These are phyloP conservation scores for Smittium mucronatum DNA, from an alignment of 371 early-diverging fungal species.

Conservation along the genomic window DNA sequence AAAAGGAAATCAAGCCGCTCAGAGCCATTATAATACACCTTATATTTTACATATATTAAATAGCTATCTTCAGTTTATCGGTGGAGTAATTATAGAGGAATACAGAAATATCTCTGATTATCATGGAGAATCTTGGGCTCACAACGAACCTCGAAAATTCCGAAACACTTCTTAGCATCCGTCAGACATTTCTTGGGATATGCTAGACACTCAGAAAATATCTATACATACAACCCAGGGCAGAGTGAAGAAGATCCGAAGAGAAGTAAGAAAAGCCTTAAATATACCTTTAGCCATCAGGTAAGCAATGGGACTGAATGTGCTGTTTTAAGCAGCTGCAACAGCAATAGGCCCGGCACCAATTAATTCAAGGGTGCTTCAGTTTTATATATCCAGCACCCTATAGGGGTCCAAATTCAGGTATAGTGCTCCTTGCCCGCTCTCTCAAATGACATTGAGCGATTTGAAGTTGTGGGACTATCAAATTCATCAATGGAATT, in stretches of 20 bases:
- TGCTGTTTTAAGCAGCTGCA: neutral
- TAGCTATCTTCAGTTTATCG: conserved; percentile 18
- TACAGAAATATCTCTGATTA: conserved; percentile 7
- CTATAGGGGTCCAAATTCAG: neutral
- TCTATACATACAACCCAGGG: neutral
- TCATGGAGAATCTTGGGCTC: conserved; percentile 4
- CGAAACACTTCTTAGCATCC: conserved; percentile 23
- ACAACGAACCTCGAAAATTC: conserved; percentile 22
- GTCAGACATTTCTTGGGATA: conserved; percentile 28
- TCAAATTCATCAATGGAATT: neutral
- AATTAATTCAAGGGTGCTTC: conserved; percentile 3
- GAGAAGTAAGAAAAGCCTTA: neutral
- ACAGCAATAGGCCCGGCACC: neutral
- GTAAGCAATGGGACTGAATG: conserved; percentile 12
- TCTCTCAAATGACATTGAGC: neutral
- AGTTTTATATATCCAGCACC: neutral
- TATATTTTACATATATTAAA: conserved; percentile 30
- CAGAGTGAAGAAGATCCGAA: neutral
- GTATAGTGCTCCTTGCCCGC: neutral
- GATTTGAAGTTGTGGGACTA: conserved; percentile 3
- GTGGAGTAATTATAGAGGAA: conserved; percentile 7
- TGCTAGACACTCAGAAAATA: conserved; percentile 20
- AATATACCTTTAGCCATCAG: neutral
- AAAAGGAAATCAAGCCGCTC: conserved; percentile 25
- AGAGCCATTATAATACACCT: conserved; percentile 25